Percentiles rank a stretch among this genome's conserved stretches.
Evolutionary conservation across 2,329 filamentous ascomycete genomes (phyloP).

Genomic region (Sarocladiaceae sp.): DNA sequence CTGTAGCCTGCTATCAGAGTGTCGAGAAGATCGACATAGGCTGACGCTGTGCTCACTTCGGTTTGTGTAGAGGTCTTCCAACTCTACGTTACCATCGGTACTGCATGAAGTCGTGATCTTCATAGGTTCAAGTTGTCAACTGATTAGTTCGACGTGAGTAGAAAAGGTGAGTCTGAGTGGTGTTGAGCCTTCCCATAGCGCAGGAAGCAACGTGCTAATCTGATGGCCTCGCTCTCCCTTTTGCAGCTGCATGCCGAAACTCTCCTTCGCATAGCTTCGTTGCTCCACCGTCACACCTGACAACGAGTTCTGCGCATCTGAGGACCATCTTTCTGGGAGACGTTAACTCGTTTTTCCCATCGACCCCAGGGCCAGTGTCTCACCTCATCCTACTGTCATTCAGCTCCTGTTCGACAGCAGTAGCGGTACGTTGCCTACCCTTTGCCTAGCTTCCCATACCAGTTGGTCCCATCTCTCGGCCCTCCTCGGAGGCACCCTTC

Average conservation of each 20-base stretch:
- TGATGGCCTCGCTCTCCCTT: conserved; percentile 11
- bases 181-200: too few species aligned
- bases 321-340: conserved; percentile 49
- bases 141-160: too few species aligned
- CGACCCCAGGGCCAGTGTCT: conserved; percentile 35
- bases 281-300: conserved; percentile 35
- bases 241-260: conserved; percentile 31
- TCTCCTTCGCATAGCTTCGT: conserved; percentile 25
- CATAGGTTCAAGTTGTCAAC: background rate
- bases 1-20: background rate
- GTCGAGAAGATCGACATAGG: background rate
- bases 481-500: conserved; percentile 1
- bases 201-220: background rate
- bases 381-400: conserved; percentile 41
- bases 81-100: background rate
- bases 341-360: conserved; percentile 60
- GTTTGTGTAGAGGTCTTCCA: background rate
- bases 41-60: too few species aligned
- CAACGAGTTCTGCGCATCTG: conserved; percentile 18
- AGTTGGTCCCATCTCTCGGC: conserved; percentile 13
- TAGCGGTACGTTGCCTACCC: conserved; percentile 43
- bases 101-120: background rate
- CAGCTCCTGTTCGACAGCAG: conserved; percentile 28
- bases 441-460: conserved; percentile 2
- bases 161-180: too few species aligned